Base-by-base conservation (phyloP, 2,329 filamentous ascomycete species). In the Alternaria infectoria region DNA sequence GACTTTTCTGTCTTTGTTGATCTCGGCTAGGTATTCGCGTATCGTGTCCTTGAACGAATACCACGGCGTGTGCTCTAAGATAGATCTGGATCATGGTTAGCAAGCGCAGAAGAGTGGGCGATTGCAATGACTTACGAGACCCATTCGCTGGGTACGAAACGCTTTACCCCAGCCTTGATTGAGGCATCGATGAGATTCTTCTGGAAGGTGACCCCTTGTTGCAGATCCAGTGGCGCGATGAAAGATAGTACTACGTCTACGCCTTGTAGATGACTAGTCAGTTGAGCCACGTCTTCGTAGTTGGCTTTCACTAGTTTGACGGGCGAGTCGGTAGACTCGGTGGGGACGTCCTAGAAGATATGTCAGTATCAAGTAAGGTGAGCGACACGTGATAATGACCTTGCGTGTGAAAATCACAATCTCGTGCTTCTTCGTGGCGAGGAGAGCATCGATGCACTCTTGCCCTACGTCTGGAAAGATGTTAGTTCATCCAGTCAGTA, bases 231-330 rank as follows among this genome's bases (percentile, higher is more conserved):
- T 2, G 77, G 64, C 6, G 81, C n/a, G 21, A 86, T 70, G 64
- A 88, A 88, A 3, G 84, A 87, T 0, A 88, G 75, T 2, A 88
- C 74, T 0, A 85, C 87, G 52, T 88, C 81, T 0, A 83, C 77
- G 4, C 84, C 86, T 17, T 72, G 60, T 1, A 88, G 71, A 1
- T 73, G 67, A 19, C 77, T 10, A 11, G 36, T 43, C 6, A 69
- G 36, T 25, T 63, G n/a, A 2, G 60, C 25, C 5, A 52, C n/a
- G 28, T 63, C 49, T 7, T 49, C 6, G 45, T 69, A 69, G 30
- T 44, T 49, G 2, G 64, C 58, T 23, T 57, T 47, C 3, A 15
- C 44, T 9, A 6, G 26, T 19, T 19, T 36, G 5, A 49, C 17
- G 28, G 17, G 12, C 49, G 49, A 32, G 6, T 49, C 21, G n/a